Evolutionary conservation across 345 rosid species (phyloP).

Genomic region (Pistacia integerrima): DNA sequence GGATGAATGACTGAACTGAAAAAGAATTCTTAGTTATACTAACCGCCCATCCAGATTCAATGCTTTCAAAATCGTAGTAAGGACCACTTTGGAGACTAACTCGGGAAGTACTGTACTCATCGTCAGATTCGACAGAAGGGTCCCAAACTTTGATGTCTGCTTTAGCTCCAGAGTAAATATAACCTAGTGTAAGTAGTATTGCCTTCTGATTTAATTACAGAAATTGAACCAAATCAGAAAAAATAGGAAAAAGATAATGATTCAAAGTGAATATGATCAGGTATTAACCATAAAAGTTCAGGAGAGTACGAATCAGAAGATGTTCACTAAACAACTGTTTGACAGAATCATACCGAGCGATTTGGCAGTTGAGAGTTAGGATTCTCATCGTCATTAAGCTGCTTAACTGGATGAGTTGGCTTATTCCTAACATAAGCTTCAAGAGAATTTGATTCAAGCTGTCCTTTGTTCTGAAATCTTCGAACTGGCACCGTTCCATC

Average conservation of each 20-base stretch:
- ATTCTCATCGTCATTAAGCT: conserved; percentile 9
- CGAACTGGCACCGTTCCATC: conserved; percentile 49
- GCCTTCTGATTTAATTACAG: conserved; percentile 39
- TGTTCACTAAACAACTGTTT: background rate
- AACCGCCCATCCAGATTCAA: conserved; percentile 63
- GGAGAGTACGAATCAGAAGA: too few relatives aligned
- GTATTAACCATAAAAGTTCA: too few relatives aligned
- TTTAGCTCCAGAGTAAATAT: conserved; percentile 48
- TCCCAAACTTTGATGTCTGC: conserved; percentile 56
- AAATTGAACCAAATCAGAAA: background rate
- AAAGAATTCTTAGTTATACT: conserved; percentile 1
- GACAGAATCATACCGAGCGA: conserved; percentile 40
- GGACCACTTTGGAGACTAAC: conserved; percentile 48
- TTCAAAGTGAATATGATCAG: background rate
- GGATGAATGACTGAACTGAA: background rate
- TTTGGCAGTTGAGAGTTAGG: conserved; percentile 33
- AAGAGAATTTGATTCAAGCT: conserved; percentile 6
- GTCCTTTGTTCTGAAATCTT: conserved; percentile 17
- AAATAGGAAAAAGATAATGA: too few relatives aligned
- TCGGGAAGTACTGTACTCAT: conserved; percentile 51
- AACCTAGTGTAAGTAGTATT: conserved; percentile 44
- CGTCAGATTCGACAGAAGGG: conserved; percentile 47
- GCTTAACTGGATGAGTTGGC: background rate
- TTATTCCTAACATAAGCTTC: conserved; percentile 30
- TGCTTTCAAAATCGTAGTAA: conserved; percentile 41